phyloP scores from a whole-genome alignment of 768 basidiomycete genomes.

The Pisolithus marmoratus region DNA sequence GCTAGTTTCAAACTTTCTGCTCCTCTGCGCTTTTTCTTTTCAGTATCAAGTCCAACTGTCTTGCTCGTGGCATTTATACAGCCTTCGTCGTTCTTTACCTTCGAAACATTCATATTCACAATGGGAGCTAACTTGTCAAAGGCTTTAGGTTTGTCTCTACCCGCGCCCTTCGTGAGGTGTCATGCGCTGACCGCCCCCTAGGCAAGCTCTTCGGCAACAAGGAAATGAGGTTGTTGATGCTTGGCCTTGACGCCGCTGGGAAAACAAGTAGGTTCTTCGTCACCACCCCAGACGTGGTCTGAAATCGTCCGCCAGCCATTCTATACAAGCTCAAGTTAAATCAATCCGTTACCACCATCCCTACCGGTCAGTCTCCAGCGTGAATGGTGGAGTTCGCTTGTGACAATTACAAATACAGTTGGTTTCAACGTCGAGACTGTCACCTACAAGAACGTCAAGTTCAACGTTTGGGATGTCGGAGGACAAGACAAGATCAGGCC shows the following conservation, averaged over 20 bases:
- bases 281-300: background rate
- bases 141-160: conserved; percentile 53
- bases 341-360: conserved; percentile 97
- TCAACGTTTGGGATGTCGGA: conserved; percentile 95
- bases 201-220: conserved; percentile 96
- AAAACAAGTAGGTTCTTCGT: conserved; percentile 81
- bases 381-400: conserved; percentile 1
- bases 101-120: conserved; percentile 23
- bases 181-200: conserved; percentile 24
- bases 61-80: conserved; percentile 28
- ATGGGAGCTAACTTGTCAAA: conserved; percentile 91
- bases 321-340: conserved; percentile 99
- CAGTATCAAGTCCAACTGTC: conserved; percentile 13
- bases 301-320: conserved; percentile 59
- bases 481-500: conserved; percentile 99
- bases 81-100: conserved; percentile 62
- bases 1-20: background rate
- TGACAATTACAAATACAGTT: conserved; percentile 41
- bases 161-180: conserved; percentile 1
- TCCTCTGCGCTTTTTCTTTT: conserved; percentile 10
- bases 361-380: conserved; percentile 57
- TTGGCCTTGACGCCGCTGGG: conserved; percentile 95
- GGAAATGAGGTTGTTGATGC: conserved; percentile 97
- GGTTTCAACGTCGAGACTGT: conserved; percentile 99
- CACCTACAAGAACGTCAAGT: conserved; percentile 97